Base-by-base conservation (phyloP, 2,329 filamentous ascomycete genomes). In the Aureobasidium musti region DNA sequence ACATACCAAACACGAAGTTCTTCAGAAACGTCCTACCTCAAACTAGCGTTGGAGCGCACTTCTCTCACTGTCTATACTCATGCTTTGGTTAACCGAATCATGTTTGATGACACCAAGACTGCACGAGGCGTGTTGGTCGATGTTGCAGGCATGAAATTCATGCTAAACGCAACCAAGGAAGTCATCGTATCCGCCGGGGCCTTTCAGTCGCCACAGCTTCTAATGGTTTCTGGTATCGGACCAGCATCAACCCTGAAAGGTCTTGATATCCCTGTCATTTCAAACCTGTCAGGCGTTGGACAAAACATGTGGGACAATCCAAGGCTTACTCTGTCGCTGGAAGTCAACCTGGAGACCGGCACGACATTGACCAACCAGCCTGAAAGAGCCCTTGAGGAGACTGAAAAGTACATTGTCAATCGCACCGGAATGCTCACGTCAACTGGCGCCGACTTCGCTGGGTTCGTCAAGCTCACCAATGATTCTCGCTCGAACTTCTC, bases 311-410 rank as follows among this genome's bases (percentile, higher is more conserved):
- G 65, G 68, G 73, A 70, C 67, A 72, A 67, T 77, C 77, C 70
- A 49, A 73, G 76, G 69, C 82, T 84, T 19, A 75, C 68, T 11
- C 66, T 70, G 1, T 64, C 70, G 26, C 70, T 73, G 49, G 57
- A 63, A 6, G 72, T 73, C 26, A 71, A 72, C 19, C 63, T 69
- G 3, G 65, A 67, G 3, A 73, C 70, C 2, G 49, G 54, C 21
- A 69, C 54, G 21, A 57, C 54, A 13, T 64, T 69, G 30, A 41
- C 33, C 49, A 67, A 68, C 47, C 47, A 71, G 30, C 70, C 68
- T 1, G 57, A 23, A 10, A 65, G 63, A 19, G 53, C 67, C 14
- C 66, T 67, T 11, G 47, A 65, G 23, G 69, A 70, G 8, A 52
- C 69, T 5, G 41, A 35, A 2, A 53, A 69, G 26, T 69, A 72